Percentiles rank a stretch among this genome's conserved stretches.
Evolutionary conservation across 73 alveolate species (phyloP).

Genomic region (Durusdinium trenchii): DNA sequence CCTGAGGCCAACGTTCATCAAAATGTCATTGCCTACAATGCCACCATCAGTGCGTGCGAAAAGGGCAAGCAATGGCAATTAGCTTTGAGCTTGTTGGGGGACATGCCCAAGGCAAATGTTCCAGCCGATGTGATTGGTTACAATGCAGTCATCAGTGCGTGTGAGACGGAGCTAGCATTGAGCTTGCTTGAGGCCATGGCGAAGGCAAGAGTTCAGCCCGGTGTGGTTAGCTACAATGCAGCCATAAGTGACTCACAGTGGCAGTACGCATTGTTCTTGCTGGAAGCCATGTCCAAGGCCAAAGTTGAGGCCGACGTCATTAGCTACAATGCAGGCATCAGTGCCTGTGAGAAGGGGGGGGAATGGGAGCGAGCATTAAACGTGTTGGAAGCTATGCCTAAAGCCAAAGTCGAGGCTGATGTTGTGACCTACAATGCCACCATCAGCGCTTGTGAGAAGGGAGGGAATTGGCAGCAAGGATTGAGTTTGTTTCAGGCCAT

Average conservation of each 20-base stretch:
- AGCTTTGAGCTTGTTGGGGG: background rate
- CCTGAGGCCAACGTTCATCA: background rate
- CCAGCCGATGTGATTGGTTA: background rate
- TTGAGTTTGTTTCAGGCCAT: background rate
- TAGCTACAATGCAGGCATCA: background rate
- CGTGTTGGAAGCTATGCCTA: background rate
- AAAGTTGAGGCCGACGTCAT: background rate
- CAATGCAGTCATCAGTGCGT: background rate
- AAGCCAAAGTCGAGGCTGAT: background rate
- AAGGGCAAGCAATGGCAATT: conserved; percentile 19
- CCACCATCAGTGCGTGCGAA: conserved; percentile 25
- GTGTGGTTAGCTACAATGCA: background rate
- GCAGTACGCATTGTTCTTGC: background rate
- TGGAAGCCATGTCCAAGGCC: background rate
- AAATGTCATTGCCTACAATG: conserved; percentile 13
- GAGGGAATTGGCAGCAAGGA: background rate
- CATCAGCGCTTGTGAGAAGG: background rate
- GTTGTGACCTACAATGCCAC: background rate
- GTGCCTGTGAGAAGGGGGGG: background rate
- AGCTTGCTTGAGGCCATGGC: background rate
- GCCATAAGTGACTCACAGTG: background rate
- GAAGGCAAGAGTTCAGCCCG: background rate
- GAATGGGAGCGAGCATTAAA: background rate
- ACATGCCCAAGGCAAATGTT: background rate
- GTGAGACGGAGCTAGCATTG: background rate